phyloP scores from a whole-genome alignment of 805 yeast species.

The Peterozyma xylosa region DNA sequence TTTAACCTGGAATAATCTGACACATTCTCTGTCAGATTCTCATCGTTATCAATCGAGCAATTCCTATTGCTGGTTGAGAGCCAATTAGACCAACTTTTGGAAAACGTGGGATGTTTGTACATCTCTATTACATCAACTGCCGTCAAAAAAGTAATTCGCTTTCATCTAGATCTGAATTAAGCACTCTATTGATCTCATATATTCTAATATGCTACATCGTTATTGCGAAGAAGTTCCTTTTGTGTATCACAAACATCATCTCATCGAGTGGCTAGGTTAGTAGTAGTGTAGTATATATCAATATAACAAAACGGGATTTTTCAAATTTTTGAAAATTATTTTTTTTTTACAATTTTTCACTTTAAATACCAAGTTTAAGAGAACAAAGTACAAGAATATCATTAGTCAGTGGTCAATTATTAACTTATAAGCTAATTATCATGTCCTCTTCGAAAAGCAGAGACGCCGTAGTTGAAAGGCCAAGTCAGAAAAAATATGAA shows the following conservation, averaged over 20 bases:
- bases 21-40: not conserved
- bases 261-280: too few relatives aligned
- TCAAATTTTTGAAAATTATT: not conserved
- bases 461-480: too few relatives aligned
- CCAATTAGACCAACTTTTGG: slow-evolving; percentile 5
- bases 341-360: not conserved
- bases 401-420: too few relatives aligned
- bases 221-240: too few relatives aligned
- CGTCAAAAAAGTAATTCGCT: not conserved
- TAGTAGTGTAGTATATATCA: not conserved
- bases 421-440: not conserved
- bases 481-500: slow-evolving; percentile 16
- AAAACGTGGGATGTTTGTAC: slow-evolving; percentile 2
- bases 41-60: not conserved
- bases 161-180: not conserved
- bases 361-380: not conserved
- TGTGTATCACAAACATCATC: too few relatives aligned
- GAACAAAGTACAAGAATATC: too few relatives aligned
- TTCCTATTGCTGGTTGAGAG: not conserved
- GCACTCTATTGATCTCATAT: too few relatives aligned
- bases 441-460: not conserved
- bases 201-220: too few relatives aligned
- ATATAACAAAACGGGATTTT: not conserved
- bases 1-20: not conserved
- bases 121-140: not conserved